Evolutionary conservation across 306 rosid genomes (phyloP).

Genomic region (Acacia confusa): DNA sequence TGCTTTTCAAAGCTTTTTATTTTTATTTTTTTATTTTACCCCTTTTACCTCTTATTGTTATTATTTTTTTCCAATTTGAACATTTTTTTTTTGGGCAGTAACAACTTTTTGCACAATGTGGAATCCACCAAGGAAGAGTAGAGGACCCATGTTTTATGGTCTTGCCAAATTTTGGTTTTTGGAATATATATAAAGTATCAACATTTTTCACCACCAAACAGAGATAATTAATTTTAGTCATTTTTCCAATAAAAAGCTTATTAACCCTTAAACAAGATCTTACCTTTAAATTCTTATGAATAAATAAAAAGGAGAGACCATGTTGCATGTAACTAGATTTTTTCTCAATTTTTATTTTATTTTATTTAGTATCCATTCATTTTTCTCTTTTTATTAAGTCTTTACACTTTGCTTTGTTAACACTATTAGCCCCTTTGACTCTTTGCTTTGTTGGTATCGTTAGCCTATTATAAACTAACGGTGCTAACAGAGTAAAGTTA

Average conservation of each 20-base stretch:
- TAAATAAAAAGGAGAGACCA: no score
- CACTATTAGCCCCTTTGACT: no score
- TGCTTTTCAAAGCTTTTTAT: slow-evolving; percentile 50
- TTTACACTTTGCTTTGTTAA: no score
- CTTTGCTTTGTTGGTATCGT: no score
- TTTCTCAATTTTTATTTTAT: no score
- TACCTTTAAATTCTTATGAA: no score
- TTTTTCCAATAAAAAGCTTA: neutral
- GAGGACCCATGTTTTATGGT: neutral
- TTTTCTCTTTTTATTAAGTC: no score
- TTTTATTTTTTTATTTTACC: neutral
- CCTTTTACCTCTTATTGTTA: neutral
- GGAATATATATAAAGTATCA: neutral
- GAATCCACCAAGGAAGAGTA: slow-evolving; percentile 32
- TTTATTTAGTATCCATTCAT: no score
- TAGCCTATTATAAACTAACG: no score
- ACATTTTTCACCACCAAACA: no score
- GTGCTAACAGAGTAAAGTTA: no score
- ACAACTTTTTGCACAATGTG: slow-evolving; percentile 53
- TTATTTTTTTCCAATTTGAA: neutral
- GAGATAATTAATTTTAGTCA: neutral
- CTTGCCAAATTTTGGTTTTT: neutral
- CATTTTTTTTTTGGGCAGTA: slow-evolving; percentile 47
- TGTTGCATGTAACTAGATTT: no score
- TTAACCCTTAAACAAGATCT: neutral